Conservation (phyloP, 306 rosid genomes). For the Cucurbita maxima region DNA sequence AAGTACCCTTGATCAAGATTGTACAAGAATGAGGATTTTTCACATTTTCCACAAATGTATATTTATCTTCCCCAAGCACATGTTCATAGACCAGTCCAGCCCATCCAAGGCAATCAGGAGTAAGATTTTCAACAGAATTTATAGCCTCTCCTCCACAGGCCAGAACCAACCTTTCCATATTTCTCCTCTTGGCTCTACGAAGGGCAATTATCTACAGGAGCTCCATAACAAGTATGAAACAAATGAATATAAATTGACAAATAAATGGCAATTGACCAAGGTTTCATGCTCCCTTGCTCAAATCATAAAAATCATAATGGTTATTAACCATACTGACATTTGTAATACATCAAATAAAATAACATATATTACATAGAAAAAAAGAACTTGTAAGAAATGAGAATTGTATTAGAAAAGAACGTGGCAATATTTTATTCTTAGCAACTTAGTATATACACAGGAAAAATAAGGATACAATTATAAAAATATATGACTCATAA, state of each 20-base stretch:
- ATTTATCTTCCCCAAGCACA: constrained; percentile 91
- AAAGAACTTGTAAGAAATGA: no score
- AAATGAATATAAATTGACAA: constrained; percentile 5
- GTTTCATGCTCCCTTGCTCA: not conserved
- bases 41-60: constrained; percentile 85
- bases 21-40: constrained; percentile 92
- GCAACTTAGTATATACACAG: not conserved
- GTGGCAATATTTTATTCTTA: not conserved
- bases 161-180: constrained; percentile 94
- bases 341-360: not conserved
- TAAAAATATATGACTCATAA: not conserved
- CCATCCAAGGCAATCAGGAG: constrained; percentile 92
- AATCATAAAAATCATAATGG: not conserved
- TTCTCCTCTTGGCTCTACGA: constrained; percentile 97
- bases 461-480: not conserved
- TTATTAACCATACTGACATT: not conserved
- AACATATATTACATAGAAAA: not conserved
- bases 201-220: constrained; percentile 66
- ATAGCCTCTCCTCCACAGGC: constrained; percentile 98
- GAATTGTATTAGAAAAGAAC: no score
- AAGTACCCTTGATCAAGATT: constrained; percentile 80
- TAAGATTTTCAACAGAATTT: constrained; percentile 80
- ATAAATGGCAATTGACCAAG: not conserved
- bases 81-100: constrained; percentile 98
- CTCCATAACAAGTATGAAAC: not conserved